Evolutionary conservation across 208 protist genomes (phyloP), one percentile per base, ranked within the genome.

Genomic region (Trypanosoma cruzi): DNA sequence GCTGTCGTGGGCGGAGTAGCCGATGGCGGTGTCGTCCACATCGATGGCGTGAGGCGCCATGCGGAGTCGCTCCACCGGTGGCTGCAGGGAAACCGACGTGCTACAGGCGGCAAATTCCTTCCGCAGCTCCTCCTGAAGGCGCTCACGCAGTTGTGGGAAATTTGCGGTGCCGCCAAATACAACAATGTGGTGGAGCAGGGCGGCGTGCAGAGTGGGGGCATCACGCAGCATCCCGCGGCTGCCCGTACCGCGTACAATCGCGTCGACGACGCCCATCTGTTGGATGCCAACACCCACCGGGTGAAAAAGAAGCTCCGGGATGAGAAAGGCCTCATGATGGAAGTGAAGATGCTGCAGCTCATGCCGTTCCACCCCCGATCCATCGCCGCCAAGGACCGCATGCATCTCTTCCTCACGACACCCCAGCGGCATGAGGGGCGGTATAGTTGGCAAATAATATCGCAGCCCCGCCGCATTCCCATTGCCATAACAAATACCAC

Each of bases 291-390:
- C 77, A 55, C 86, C 85, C 7, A 40, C 67, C 13, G 90, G 90
- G 8, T 78, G 79, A 73, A 96, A 96, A 58, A 96, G 78, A 50
- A 96, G 72, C 74, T 93, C 87, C 3, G 90, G 87, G 29, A 96
- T 84, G 50, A 89, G 48, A 68, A 88, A 89, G 31, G 81, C 79
- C 61, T 93, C 90, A 34, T 93, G 87, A 4, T 63, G 49, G n/a
- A 95, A 81, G 6, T 62, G 60, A 20, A 94, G 13, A 32, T 74
- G 56, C 55, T 74, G 73, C 32, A 86, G 66, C 7, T 60, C 31
- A 26, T 73, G 34, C 32, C 48, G 57, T 11, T 85, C 74, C 14
- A 65, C 54, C 7, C 42, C 22, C 36, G 37, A 58, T 22, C 56
- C 77, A 26, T 62, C 75, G 44, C 55, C 66, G 6, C 64, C 61